Base-by-base conservation (phyloP, 805 yeast genomes). In the Candida silvicultrix region DNA sequence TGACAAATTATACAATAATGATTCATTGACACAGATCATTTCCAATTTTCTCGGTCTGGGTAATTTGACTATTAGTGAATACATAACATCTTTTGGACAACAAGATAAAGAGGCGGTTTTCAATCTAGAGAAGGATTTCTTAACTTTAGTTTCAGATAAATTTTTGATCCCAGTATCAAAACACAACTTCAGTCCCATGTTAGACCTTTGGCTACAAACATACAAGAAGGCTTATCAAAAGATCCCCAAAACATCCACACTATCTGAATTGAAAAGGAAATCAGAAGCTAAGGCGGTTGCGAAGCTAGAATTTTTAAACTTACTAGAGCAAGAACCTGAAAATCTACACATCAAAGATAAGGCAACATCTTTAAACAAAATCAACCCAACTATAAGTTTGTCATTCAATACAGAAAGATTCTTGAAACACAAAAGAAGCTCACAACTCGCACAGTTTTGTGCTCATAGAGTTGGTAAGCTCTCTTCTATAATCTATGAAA, bases 41-140 rank as follows among this genome's bases (percentile, higher is more conserved):
- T 89, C 83, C 56, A 85, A 84, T 56, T 66, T 89, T 39, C 60
- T 87, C n/a, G 73, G 79, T 5, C 67, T 78, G 45, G 97, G 96
- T 0, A 81, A 81, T 54, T 60, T 89, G 45, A 73, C 80, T 5
- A 67, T 78, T 2, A 63, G 67, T 3, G 88, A 84, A 50, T 80
- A 77, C 52, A 42, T 68, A 44, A 50, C 58, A 36, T 46, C 64
- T 18, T 49, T 58, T 36, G 62, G 62, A 5, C 45, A 57, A 7
- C 48, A 52, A 40, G 65, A 63, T 35, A 59, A 56, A 2, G 58
- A 58, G 8, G 55, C 57, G 4, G 51, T 57, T 9, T 49, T 60
- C 12, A 51, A 61, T 36, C 54, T 67, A 15, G 69, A 67, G 37
- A 63, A 65, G 22, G 65, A 68, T 7, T 72, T 81, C 52, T 60